A percentile compares a stretch with the other conserved stretches of the same genome.
Evolutionary conservation across 257 asterid genomes (phyloP).

Genomic region (Nemophila menziesii): DNA sequence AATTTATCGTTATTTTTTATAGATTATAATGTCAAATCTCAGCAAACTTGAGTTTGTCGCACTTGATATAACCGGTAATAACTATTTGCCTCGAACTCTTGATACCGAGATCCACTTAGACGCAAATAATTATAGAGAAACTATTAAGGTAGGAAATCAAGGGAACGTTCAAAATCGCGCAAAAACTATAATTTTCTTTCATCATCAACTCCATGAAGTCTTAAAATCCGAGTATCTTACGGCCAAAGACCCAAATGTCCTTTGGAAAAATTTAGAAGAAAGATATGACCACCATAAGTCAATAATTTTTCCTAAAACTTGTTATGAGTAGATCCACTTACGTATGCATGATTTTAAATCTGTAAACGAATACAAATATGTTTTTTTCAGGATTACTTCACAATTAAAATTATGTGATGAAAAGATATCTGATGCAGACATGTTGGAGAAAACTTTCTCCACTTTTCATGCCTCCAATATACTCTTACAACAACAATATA

Average conservation of each 20-base stretch:
- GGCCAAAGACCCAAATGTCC: neutral
- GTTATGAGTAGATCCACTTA: no score
- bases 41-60: slow-evolving; percentile 1
- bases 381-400: neutral
- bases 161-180: neutral
- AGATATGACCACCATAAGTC: neutral
- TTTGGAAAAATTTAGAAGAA: neutral
- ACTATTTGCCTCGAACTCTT: neutral
- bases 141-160: slow-evolving; percentile 1
- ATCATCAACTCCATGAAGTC: neutral
- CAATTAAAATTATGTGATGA: slow-evolving; percentile 1
- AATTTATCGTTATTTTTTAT: no score
- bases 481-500: no score
- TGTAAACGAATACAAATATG: no score
- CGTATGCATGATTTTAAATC: neutral
- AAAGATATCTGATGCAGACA: no score
- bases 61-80: no score
- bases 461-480: no score
- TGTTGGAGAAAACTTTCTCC: no score
- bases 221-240: neutral
- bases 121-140: neutral
- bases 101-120: neutral
- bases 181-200: neutral
- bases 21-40: neutral
- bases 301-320: no score